These are phyloP conservation scores for Metarhizium sp. DNA, from an alignment of 2,329 filamentous ascomycete genomes.

Conservation along the genomic window DNA sequence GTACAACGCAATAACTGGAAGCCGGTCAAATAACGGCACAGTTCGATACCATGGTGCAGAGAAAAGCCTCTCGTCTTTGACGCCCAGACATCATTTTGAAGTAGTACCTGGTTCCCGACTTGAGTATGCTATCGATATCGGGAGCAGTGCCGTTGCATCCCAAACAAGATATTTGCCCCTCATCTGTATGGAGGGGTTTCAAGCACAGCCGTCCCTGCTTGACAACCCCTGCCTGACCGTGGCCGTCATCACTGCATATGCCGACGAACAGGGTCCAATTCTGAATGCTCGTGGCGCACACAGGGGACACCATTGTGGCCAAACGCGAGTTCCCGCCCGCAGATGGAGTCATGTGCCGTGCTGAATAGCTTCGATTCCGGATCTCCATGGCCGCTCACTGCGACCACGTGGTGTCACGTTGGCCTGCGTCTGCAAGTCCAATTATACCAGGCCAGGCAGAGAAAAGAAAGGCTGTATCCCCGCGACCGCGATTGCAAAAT, in stretches of 20 bases:
- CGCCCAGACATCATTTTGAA: neutral
- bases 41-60: neutral
- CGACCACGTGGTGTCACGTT: conserved; percentile 16
- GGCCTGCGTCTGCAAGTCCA: neutral
- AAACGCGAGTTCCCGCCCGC: conserved; percentile 9
- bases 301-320: conserved; percentile 11
- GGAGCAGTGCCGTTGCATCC: neutral
- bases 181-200: neutral
- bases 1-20: no score
- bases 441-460: conserved; percentile 4
- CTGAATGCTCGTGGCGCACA: conserved; percentile 20
- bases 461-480: conserved; percentile 8
- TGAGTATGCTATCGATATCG: neutral
- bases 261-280: conserved; percentile 20
- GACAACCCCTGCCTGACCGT: conserved; percentile 12
- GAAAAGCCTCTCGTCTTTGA: neutral
- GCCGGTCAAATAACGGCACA: no score
- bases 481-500: neutral
- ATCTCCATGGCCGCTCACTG: conserved; percentile 2
- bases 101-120: neutral
- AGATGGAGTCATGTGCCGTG: conserved; percentile 11
- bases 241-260: conserved; percentile 10
- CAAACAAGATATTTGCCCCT: neutral
- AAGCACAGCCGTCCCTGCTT: neutral
- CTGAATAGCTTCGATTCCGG: neutral